Base-by-base conservation (phyloP, 306 rosid species). In the Malus fusca region DNA sequence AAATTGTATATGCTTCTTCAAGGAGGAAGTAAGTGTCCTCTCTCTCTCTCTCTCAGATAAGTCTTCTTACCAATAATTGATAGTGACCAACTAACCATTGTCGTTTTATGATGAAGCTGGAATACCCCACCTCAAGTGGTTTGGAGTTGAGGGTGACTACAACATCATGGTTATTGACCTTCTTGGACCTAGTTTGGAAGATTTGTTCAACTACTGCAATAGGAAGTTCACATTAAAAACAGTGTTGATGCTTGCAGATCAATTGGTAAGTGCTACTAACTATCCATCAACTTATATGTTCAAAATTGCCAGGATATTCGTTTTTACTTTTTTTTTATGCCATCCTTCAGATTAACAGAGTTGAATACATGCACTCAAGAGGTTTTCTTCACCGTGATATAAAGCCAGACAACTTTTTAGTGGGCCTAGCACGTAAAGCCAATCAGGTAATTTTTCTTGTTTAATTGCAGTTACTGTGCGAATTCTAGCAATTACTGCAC, bases 381-480 rank as follows among this genome's bases (percentile, higher is more conserved):
- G 99, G 99, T 77, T 96, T 96, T 82, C 99, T 96, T 83, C 99
- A 96, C 77, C 99, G 99, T 31, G 99, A 96, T 81, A 90, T 96
- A 76, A 96, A 96, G 82, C 99, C 99, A 21, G 99, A 96, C 89
- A 96, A 96, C 89, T 96, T 96, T 83, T 77, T 96, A 66, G 92
- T 96, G 99, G 99, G 99, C 68, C 88, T 92, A 26, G 99, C 98
- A 73, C 93, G 99, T 25, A 96, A 92, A 84, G 99, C 99, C 81
- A 92, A 92, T 82, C 99, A 92, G 90, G 99, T 96, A 85, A 68
- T 55, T 55, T 77, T 65, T 78, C 64, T 51, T 64, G 28, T 60
- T 72, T 58, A 58, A 69, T 40, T 44, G 35, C 22, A 46, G 60
- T 22, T 78, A 33, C 62, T 28, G 11, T 55, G 62, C 12, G 6